Evolutionary conservation across 768 basidiomycete species (phyloP), one percentile per base, ranked within the genome.

Genomic region (Artomyces pyxidatus): DNA sequence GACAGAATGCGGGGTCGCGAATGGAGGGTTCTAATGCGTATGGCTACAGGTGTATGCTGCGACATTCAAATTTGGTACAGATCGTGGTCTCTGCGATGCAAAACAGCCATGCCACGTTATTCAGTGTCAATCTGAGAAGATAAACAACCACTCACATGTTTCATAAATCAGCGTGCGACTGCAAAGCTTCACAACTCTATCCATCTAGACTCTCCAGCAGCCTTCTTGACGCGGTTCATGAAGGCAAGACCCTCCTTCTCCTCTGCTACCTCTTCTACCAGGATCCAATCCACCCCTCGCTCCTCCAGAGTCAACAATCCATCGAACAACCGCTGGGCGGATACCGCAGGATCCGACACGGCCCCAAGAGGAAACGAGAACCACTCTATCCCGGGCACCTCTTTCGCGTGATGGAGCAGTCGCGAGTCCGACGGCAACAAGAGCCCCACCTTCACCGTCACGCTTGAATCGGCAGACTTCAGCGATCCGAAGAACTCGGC

Each of bases 221-320:
- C 94, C 63, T 97, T 97, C 53, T 77, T 77, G 22, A 93, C 80
- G 16, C 95, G 76, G 64, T 98, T 96, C 91, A 96, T 97, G 25
- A 97, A 78, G 6, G 95, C 95, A 25, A 96, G 66, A 0, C 95
- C 95, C 59, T 96, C 85, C 29, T 80, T 75, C 25, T 76, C 77
- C 64, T 96, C 90, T 32, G 72, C 66, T 8, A 94, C 74, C 52
- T 85, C 91, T 65, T 97, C 93, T 48, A 95, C 77, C 11, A 95
- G 63, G 55, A 98, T 95, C 45, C 82, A 59, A 59, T 90, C 83
- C 2, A 90, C 91, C 4, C 83, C 85, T 43, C 75, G 71, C 22
- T 62, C 68, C 51, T 98, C 95, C 29, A 97, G 69, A 2, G 83
- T 77, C 37, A 96, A 72, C 45, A 98, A 65, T 0, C 90, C 94